These are phyloP conservation scores for Tinospora cordifolia DNA, from an alignment of 164 flowering plant species.

Conservation along the genomic window DNA sequence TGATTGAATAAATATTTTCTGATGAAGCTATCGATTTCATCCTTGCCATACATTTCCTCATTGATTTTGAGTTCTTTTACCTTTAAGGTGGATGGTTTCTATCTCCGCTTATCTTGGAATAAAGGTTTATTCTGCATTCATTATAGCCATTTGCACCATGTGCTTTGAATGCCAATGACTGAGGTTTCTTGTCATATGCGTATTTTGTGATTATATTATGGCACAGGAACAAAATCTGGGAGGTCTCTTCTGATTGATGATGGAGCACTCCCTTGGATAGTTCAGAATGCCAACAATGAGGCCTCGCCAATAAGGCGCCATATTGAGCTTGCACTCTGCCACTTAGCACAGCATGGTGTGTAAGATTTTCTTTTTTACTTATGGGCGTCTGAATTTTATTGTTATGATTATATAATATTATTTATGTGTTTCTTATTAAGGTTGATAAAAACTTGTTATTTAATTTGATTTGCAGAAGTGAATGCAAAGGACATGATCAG, in stretches of 20 bases:
- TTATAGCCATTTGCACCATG: neutral
- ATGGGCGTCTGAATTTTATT: neutral
- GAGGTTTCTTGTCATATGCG: neutral
- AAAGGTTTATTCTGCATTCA: no score
- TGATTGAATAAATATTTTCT: neutral
- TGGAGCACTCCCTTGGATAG: conserved; percentile 91
- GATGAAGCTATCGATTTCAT: no score
- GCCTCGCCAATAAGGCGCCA: conserved; percentile 83
- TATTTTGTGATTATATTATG: neutral
- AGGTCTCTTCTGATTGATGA: conserved; percentile 82
- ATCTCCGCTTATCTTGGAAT: no score
- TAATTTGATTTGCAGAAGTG: conserved; percentile 44
- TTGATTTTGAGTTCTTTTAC: no score
- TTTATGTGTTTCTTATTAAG: no score
- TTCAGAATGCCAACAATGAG: conserved; percentile 86
- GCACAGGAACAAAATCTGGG: conserved; percentile 56
- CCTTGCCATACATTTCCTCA: no score
- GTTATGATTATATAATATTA: no score
- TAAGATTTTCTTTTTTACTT: neutral
- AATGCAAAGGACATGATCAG: conserved; percentile 83
- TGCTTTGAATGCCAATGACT: neutral
- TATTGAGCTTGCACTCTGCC: conserved; percentile 94
- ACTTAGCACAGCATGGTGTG: conserved; percentile 87
- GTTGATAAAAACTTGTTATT: neutral
- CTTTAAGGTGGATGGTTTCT: no score